Evolutionary conservation across 768 basidiomycete species (phyloP).

Genomic region (Termitomyces sp.): DNA sequence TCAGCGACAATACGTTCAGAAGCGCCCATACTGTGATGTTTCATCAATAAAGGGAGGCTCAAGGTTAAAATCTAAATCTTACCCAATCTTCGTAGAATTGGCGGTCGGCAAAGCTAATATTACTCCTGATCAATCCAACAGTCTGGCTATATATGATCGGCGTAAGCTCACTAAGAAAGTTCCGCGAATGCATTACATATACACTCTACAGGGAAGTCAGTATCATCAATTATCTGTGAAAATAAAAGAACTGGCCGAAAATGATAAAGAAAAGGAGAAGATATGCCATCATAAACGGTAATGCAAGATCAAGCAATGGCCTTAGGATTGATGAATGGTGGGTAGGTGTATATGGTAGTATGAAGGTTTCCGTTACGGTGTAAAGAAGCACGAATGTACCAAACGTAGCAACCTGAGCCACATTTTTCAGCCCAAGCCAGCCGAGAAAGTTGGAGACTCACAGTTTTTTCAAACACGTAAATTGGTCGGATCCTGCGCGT

Average conservation of each 20-base stretch:
- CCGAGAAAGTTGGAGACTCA: slow-evolving; percentile 26
- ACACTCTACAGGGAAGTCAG: slow-evolving; percentile 55
- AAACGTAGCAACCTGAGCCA: slow-evolving; percentile 75
- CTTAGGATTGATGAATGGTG: slow-evolving; percentile 69
- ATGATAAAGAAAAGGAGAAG: slow-evolving; percentile 84
- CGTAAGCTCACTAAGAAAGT: slow-evolving; percentile 72
- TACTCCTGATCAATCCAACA: background rate
- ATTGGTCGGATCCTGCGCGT: slow-evolving; percentile 63
- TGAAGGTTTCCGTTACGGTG: slow-evolving; percentile 91
- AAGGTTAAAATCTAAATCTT: slow-evolving; percentile 13
- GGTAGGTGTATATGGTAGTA: slow-evolving; percentile 76
- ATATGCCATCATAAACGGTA: slow-evolving; percentile 94
- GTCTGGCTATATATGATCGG: background rate
- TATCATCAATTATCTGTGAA: background rate
- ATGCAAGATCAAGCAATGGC: slow-evolving; percentile 77
- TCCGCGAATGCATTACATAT: slow-evolving; percentile 97
- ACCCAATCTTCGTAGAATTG: slow-evolving; percentile 99
- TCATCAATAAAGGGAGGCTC: background rate
- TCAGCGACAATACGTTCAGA: background rate
- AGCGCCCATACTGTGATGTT: slow-evolving; percentile 11
- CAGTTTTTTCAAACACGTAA: slow-evolving; percentile 77
- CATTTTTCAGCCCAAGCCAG: slow-evolving; percentile 33
- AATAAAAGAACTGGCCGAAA: slow-evolving; percentile 49
- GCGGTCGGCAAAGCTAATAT: slow-evolving; percentile 84
- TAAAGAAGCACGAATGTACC: slow-evolving; percentile 95